Conservation (phyloP, 257 asterid species). For the Solanum habrochaites region DNA sequence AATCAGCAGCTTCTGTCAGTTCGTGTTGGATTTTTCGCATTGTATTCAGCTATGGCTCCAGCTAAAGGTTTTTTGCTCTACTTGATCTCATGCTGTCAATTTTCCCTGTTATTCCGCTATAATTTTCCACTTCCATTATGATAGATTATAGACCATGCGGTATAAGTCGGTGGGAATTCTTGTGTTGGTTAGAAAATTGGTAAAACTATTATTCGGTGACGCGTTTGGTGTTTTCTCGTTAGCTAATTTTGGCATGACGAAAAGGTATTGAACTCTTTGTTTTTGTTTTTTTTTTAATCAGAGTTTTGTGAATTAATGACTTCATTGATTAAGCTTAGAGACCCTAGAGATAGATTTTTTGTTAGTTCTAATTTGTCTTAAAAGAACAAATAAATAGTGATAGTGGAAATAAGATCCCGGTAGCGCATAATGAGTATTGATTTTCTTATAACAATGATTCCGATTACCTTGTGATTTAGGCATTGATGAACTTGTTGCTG, state of each 20-base stretch:
- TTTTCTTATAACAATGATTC: not conserved
- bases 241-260: not conserved
- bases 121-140: not conserved
- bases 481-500: not conserved
- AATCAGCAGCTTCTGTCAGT: not conserved
- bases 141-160: not conserved
- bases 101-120: not conserved
- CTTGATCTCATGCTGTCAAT: not conserved
- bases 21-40: not conserved
- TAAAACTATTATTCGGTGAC: too few species aligned
- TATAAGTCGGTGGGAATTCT: too few species aligned
- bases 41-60: not conserved
- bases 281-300: not conserved
- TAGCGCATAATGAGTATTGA: not conserved
- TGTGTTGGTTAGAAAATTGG: not conserved
- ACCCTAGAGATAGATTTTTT: not conserved
- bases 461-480: not conserved
- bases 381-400: not conserved
- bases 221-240: not conserved
- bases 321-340: not conserved
- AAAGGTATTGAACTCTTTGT: not conserved
- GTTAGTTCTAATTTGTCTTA: not conserved
- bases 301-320: not conserved
- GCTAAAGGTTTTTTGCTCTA: not conserved
- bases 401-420: not conserved